Evolutionary conservation across 225 moss, liverwort and hornwort genomes (phyloP).

Genomic region (Bryoerythrophyllum caledonicum): DNA sequence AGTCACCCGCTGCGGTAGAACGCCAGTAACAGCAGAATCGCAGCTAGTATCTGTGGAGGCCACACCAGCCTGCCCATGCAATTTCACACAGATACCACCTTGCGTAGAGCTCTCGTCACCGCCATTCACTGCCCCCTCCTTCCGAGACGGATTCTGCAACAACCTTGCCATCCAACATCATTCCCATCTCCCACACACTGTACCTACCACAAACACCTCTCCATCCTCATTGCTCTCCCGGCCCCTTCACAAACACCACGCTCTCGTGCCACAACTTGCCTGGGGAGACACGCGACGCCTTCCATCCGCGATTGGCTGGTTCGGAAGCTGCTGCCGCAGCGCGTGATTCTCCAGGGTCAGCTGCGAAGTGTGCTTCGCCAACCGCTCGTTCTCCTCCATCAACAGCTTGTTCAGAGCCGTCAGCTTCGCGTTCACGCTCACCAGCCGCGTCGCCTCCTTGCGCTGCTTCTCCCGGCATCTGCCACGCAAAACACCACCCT

Average conservation of each 20-base stretch:
- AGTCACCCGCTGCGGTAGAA: constrained; percentile 57
- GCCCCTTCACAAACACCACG: background rate
- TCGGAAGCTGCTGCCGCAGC: constrained; percentile 62
- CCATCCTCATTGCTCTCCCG: background rate
- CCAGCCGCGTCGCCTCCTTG: constrained; percentile 67
- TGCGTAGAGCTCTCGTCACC: constrained; percentile 68
- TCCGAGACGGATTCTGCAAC: constrained; percentile 44
- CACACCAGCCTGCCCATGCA: constrained; percentile 64
- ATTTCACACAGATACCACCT: constrained; percentile 65
- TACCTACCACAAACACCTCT: background rate
- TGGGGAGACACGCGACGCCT: constrained; percentile 46
- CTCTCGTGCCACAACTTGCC: constrained; percentile 16
- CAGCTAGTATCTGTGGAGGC: constrained; percentile 78
- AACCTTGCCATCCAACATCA: constrained; percentile 1
- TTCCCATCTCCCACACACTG: background rate
- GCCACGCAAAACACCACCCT: background rate
- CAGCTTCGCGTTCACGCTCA: constrained; percentile 67
- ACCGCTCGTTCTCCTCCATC: constrained; percentile 73
- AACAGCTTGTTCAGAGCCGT: constrained; percentile 67
- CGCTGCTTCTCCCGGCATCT: constrained; percentile 74
- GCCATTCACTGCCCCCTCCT: constrained; percentile 53
- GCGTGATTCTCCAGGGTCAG: constrained; percentile 66
- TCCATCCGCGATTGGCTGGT: constrained; percentile 40
- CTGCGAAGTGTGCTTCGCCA: constrained; percentile 70
- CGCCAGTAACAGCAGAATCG: constrained; percentile 63